Evolutionary conservation across 441 rosid genomes (phyloP).

Genomic region (Aleurites moluccanus): DNA sequence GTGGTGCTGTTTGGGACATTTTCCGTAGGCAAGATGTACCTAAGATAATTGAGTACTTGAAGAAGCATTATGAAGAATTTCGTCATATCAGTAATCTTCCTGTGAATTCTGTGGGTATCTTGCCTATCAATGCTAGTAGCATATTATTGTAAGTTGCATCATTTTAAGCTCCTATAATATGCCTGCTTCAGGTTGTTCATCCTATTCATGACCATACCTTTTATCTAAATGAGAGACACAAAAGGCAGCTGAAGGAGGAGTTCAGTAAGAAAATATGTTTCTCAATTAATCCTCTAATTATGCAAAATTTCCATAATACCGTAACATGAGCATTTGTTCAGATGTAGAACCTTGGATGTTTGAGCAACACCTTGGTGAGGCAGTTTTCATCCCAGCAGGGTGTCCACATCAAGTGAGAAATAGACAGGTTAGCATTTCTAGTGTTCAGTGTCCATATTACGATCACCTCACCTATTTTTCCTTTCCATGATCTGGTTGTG

Average conservation of each 20-base stretch:
- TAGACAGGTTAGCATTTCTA: slow-evolving; percentile 55
- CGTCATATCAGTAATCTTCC: slow-evolving; percentile 47
- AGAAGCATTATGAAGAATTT: slow-evolving; percentile 64
- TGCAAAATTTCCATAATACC: slow-evolving; percentile 11
- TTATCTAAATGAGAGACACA: slow-evolving; percentile 57
- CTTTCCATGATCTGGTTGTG: not conserved
- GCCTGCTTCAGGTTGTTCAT: slow-evolving; percentile 55
- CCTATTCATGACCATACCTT: slow-evolving; percentile 83
- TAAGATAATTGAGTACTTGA: slow-evolving; percentile 59
- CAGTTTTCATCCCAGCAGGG: slow-evolving; percentile 85
- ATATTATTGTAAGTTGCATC: slow-evolving; percentile 1
- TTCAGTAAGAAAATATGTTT: slow-evolving; percentile 35
- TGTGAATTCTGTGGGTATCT: slow-evolving; percentile 37
- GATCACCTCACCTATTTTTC: not conserved
- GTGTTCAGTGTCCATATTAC: not conserved
- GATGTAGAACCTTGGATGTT: slow-evolving; percentile 94
- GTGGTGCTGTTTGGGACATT: slow-evolving; percentile 91
- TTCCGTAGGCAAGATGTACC: slow-evolving; percentile 78
- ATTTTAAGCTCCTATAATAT: slow-evolving; percentile 18
- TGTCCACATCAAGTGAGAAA: slow-evolving; percentile 96
- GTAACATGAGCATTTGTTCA: slow-evolving; percentile 24
- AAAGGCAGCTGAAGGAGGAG: slow-evolving; percentile 72
- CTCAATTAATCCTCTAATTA: slow-evolving; percentile 3
- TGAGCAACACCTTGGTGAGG: slow-evolving; percentile 80
- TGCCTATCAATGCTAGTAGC: slow-evolving; percentile 9